Conservation (phyloP, 345 rosid genomes). For the Brassica rapa region DNA sequence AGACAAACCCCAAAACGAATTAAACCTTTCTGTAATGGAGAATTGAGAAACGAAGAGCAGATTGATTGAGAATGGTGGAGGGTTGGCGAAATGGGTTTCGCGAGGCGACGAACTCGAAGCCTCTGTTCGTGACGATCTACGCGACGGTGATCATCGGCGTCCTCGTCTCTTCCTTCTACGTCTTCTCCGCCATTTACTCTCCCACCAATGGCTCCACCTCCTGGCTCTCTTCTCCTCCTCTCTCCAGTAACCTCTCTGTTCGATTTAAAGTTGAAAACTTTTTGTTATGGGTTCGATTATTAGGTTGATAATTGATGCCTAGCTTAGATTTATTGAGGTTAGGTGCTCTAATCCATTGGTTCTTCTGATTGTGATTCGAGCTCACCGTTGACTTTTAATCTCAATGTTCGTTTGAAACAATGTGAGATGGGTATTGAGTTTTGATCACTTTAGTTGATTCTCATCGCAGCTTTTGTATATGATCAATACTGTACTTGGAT, state of each 20-base stretch:
- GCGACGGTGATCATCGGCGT: conserved; percentile 75
- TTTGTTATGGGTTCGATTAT: conserved; percentile 10
- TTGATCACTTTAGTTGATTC: neutral
- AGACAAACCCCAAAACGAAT: conserved; percentile 1
- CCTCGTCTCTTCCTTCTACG: conserved; percentile 72
- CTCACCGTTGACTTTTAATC: conserved; percentile 30
- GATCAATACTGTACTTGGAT: conserved; percentile 17
- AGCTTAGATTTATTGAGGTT: neutral
- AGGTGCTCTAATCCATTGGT: conserved; percentile 7
- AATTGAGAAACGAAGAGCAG: conserved; percentile 25
- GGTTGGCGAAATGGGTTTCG: conserved; percentile 74
- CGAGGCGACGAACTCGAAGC: conserved; percentile 66
- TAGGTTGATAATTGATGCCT: neutral
- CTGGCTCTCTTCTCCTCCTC: conserved; percentile 66
- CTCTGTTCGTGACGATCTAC: conserved; percentile 82
- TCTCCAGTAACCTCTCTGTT: conserved; percentile 30
- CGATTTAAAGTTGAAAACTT: neutral
- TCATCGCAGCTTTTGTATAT: conserved; percentile 7
- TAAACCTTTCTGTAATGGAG: conserved; percentile 33
- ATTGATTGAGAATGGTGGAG: conserved; percentile 39
- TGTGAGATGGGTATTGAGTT: conserved; percentile 24
- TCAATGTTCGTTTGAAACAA: neutral
- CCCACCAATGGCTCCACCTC: conserved; percentile 48
- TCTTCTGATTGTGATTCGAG: neutral
- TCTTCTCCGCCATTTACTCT: conserved; percentile 83